These are phyloP conservation scores for Eucalyptus guilfoylei DNA, from an alignment of 345 rosid species.

Conservation along the genomic window DNA sequence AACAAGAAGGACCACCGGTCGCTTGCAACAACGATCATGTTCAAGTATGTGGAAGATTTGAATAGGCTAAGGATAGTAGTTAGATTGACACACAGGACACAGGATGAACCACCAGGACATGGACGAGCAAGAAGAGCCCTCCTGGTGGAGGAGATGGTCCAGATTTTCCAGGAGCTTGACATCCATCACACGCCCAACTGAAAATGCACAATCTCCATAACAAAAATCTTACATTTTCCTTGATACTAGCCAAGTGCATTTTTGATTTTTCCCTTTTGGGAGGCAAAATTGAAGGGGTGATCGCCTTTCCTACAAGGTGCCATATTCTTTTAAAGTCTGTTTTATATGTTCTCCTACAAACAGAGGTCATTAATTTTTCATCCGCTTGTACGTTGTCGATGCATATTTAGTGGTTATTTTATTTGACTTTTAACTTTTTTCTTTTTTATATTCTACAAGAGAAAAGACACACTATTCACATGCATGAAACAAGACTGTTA, in stretches of 20 bases:
- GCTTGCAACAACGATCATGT: conserved; percentile 34
- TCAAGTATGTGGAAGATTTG: conserved; percentile 44
- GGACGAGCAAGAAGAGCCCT: conserved; percentile 45
- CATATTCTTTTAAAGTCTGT: background rate
- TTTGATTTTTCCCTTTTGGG: background rate
- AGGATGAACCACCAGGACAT: conserved; percentile 65
- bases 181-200: background rate
- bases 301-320: background rate
- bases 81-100: conserved; percentile 50
- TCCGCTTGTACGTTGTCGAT: background rate
- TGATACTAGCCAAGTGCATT: background rate
- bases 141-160: conserved; percentile 61
- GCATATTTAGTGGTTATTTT: background rate
- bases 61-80: conserved; percentile 47
- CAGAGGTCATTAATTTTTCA: background rate
- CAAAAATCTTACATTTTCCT: background rate
- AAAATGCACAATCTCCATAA: background rate
- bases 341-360: background rate
- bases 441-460: background rate
- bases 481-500: background rate
- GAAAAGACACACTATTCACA: background rate
- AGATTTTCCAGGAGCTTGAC: conserved; percentile 48
- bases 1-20: conserved; percentile 69
- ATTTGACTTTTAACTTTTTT: background rate
- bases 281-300: background rate